A percentile compares a stretch with the other conserved stretches of the same genome.
Conservation (phyloP, 495 filamentous ascomycete species). For the Choiromyces venosus region DNA sequence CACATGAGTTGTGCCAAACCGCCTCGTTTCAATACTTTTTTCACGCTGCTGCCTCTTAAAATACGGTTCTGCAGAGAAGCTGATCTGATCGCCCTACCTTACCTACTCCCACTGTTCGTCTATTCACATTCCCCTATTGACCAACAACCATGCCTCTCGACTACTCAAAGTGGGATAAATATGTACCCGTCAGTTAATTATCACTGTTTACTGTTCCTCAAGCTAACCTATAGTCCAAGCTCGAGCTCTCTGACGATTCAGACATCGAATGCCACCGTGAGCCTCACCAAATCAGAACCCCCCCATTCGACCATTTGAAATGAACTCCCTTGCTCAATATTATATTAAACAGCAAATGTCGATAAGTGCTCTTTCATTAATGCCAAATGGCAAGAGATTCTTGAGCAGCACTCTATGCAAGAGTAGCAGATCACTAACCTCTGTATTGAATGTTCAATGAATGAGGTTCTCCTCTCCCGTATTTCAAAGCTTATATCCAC, state of each 20-base stretch:
- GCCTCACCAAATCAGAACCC: conserved; percentile 4
- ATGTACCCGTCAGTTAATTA: conserved; percentile 6
- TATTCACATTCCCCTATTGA: not conserved
- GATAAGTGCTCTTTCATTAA: conserved; percentile 98
- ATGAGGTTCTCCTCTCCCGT: conserved; percentile 77
- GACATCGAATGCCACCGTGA: conserved; percentile 88
- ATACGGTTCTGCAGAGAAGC: not conserved
- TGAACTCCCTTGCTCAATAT: conserved; percentile 10
- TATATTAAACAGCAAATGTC: conserved; percentile 65
- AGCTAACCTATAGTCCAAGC: conserved; percentile 25
- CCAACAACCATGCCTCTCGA: conserved; percentile 34
- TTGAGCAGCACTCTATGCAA: conserved; percentile 75
- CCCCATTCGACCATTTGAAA: not conserved
- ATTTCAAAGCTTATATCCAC: conserved; percentile 69
- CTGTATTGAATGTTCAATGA: conserved; percentile 88
- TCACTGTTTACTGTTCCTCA: conserved; percentile 2
- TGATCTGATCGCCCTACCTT: not conserved
- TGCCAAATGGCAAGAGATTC: conserved; percentile 95
- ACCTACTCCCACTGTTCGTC: not conserved
- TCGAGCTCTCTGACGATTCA: conserved; percentile 95
- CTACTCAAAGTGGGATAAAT: conserved; percentile 43
- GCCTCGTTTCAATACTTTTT: too few relatives aligned
- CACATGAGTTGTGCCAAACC: too few relatives aligned
- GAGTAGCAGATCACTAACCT: conserved; percentile 81
- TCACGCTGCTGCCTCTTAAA: not conserved